These are phyloP conservation scores for Solanum hybrid DNA, from an alignment of 305 asterid genomes.

Conservation along the genomic window DNA sequence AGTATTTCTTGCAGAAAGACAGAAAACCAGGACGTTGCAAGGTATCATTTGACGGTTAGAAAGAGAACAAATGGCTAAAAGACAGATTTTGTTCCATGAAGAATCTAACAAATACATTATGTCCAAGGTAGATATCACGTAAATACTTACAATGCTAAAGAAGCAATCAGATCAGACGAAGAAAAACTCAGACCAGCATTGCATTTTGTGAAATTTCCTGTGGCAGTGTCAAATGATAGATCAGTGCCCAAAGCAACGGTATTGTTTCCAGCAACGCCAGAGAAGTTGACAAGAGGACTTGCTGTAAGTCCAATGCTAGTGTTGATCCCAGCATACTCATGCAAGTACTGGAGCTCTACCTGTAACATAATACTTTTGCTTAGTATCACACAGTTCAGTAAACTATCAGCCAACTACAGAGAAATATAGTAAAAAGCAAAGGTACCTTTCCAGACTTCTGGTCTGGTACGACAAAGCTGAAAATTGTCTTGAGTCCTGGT, in stretches of 20 bases:
- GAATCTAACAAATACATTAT: constrained; percentile 9
- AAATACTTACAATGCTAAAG: constrained; percentile 64
- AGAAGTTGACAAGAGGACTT: constrained; percentile 44
- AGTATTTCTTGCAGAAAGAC: not conserved
- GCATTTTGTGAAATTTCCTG: constrained; percentile 64
- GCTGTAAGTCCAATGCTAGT: constrained; percentile 40
- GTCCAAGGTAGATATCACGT: not conserved
- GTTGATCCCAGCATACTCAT: constrained; percentile 39
- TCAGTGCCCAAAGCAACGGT: constrained; percentile 65
- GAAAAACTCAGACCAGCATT: constrained; percentile 66
- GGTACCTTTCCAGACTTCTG: constrained; percentile 16
- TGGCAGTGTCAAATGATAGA: constrained; percentile 80
- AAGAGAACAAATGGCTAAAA: not conserved
- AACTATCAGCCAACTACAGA: not conserved
- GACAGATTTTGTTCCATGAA: constrained; percentile 40
- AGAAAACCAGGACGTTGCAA: not conserved
- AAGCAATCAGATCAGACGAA: constrained; percentile 63
- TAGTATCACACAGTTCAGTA: not conserved
- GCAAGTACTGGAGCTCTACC: constrained; percentile 44
- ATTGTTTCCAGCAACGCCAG: constrained; percentile 81
- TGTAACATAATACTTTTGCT: constrained; percentile 5
- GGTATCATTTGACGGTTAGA: not conserved
- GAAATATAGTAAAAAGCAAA: not conserved
- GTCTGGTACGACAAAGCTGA: constrained; percentile 6
- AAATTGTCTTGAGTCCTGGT: constrained; percentile 12